Evolutionary conservation across 805 yeast species (phyloP).

Genomic region (Schwanniomyces yamadae): DNA sequence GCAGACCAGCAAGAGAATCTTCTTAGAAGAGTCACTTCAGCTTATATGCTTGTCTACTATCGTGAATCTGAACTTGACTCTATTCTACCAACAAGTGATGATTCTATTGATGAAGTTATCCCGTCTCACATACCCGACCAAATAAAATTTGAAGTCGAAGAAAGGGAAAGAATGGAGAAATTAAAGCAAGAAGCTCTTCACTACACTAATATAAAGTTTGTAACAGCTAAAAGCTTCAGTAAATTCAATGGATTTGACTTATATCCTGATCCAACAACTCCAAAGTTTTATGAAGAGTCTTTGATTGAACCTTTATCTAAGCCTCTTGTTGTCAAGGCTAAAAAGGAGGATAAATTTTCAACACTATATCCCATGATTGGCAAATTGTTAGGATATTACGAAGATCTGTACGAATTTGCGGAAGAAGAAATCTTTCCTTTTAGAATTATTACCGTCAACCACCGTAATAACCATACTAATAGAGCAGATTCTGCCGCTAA

Average conservation of each 20-base stretch:
- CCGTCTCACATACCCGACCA: constrained; percentile 71
- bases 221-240: constrained; percentile 52
- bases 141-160: constrained; percentile 61
- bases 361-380: constrained; percentile 53
- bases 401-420: constrained; percentile 11
- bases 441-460: constrained; percentile 63
- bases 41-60: constrained; percentile 94
- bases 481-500: constrained; percentile 52
- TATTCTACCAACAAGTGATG: constrained; percentile 59
- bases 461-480: constrained; percentile 68
- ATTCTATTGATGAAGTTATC: constrained; percentile 33
- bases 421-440: constrained; percentile 27
- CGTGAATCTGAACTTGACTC: constrained; percentile 58
- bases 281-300: constrained; percentile 47
- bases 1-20: constrained; percentile 60
- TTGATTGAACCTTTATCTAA: constrained; percentile 46
- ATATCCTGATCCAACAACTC: constrained; percentile 57
- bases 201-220: constrained; percentile 51
- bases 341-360: constrained; percentile 54
- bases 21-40: constrained; percentile 83
- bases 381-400: constrained; percentile 37
- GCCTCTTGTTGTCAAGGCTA: constrained; percentile 51
- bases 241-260: constrained; percentile 73
- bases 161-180: constrained; percentile 51
- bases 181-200: constrained; percentile 63